These are phyloP conservation scores for Physcomitrium patens DNA, from an alignment of 225 moss, liverwort and hornwort species.

Conservation along the genomic window DNA sequence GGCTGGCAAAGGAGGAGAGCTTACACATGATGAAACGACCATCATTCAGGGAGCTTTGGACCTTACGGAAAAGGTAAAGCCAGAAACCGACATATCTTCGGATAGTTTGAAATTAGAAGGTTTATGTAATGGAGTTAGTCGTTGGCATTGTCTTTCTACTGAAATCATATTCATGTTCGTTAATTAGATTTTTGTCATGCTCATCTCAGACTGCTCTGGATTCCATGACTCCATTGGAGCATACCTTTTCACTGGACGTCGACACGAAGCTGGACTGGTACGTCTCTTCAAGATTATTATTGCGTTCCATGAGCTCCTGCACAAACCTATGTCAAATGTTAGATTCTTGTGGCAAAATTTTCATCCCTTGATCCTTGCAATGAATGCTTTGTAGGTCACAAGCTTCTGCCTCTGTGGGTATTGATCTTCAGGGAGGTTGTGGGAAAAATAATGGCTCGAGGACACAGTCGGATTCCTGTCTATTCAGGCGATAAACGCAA, in stretches of 20 bases:
- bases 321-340: conserved; percentile 3
- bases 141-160: not conserved
- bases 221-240: conserved; percentile 85
- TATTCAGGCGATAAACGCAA: conserved; percentile 72
- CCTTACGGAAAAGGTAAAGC: conserved; percentile 72
- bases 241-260: conserved; percentile 76
- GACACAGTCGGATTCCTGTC: conserved; percentile 89
- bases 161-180: not conserved
- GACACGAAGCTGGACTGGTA: conserved; percentile 77
- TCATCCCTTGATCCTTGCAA: not conserved
- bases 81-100: too few species aligned
- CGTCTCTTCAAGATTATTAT: not conserved
- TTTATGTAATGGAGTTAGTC: not conserved
- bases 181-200: not conserved
- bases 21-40: conserved; percentile 88
- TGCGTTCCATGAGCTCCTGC: not conserved
- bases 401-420: conserved; percentile 5
- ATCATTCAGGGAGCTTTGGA: conserved; percentile 94
- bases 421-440: conserved; percentile 57
- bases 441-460: conserved; percentile 74
- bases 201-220: conserved; percentile 64
- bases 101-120: not conserved
- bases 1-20: conserved; percentile 94
- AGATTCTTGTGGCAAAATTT: not conserved
- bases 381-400: not conserved